A percentile compares a stretch with the other conserved stretches of the same genome.
These are phyloP conservation scores for Kodamaea plutei DNA, from an alignment of 1,139 yeast genomes.

Conservation along the genomic window DNA sequence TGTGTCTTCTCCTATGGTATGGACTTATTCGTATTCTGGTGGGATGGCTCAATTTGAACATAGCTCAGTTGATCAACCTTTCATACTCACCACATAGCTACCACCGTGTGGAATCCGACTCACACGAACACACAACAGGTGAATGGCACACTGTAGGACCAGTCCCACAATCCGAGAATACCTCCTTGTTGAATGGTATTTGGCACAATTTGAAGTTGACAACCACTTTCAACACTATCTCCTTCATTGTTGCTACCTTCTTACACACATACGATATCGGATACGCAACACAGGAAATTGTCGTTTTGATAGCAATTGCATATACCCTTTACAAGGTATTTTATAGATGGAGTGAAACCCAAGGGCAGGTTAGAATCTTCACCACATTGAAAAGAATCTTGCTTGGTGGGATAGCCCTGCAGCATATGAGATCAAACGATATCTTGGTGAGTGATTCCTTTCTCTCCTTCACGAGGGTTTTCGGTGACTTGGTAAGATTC, in stretches of 20 bases:
- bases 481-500: constrained; percentile 47
- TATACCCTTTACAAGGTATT: constrained; percentile 12
- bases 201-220: constrained; percentile 23
- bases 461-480: constrained; percentile 71
- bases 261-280: constrained; percentile 13
- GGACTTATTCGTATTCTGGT: constrained; percentile 25
- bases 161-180: constrained; percentile 32
- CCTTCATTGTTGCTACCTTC: constrained; percentile 21
- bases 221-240: constrained; percentile 18
- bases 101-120: constrained; percentile 12
- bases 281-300: constrained; percentile 2
- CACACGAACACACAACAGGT: constrained; percentile 20
- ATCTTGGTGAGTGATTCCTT: constrained; percentile 76
- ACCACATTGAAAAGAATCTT: constrained; percentile 52
- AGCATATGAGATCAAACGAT: constrained; percentile 66
- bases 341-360: constrained; percentile 9
- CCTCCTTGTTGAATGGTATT: constrained; percentile 31
- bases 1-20: constrained; percentile 36
- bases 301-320: constrained; percentile 10
- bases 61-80: constrained; percentile 33
- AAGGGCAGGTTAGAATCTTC: constrained; percentile 43
- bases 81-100: constrained; percentile 41
- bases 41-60: constrained; percentile 25
- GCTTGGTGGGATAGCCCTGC: constrained; percentile 52
- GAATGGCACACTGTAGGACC: constrained; percentile 30